Conservation (phyloP, 2,329 filamentous ascomycete species). For the Didymella arachidicola region DNA sequence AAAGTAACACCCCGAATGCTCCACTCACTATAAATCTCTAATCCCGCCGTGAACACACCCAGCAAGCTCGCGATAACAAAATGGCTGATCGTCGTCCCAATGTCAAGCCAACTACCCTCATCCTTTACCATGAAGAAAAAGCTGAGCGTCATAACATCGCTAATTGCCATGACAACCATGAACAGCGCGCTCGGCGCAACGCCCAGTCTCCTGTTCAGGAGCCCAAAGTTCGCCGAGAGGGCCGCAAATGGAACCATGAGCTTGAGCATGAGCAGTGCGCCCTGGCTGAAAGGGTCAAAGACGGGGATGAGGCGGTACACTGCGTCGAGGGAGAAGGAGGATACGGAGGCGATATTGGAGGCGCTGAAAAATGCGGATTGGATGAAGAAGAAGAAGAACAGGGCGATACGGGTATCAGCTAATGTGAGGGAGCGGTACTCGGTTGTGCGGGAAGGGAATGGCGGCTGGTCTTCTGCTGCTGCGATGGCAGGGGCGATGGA, state of each 20-base stretch:
- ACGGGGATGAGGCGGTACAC: conserved; percentile 87
- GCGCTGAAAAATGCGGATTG: conserved; percentile 98
- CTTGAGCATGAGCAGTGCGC: conserved; percentile 85
- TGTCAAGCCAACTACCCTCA: conserved; percentile 96
- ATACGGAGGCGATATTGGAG: conserved; percentile 92
- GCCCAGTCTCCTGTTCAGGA: conserved; percentile 83
- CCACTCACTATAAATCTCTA: conserved; percentile 85
- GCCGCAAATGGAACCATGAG: conserved; percentile 91
- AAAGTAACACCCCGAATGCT: conserved; percentile 84
- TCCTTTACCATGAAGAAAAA: conserved; percentile 99
- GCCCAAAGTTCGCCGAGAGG: conserved; percentile 91
- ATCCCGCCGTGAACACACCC: conserved; percentile 86
- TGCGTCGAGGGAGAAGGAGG: conserved; percentile 90
- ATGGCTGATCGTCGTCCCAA: conserved; percentile 94
- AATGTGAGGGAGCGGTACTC: conserved; percentile 72
- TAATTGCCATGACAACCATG: conserved; percentile 86
- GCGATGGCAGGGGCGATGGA: conserved; percentile 51
- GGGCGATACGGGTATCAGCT: conserved; percentile 83
- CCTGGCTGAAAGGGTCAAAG: conserved; percentile 93
- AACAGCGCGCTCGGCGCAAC: conserved; percentile 90
- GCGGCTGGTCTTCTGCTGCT: conserved; percentile 45
- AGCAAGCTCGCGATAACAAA: conserved; percentile 91
- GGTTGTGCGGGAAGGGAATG: conserved; percentile 52
- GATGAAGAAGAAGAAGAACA: conserved; percentile 94
- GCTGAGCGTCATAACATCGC: conserved; percentile 88